Base-by-base conservation (phyloP, 257 asterid genomes). In the Linderniella brevidens region DNA sequence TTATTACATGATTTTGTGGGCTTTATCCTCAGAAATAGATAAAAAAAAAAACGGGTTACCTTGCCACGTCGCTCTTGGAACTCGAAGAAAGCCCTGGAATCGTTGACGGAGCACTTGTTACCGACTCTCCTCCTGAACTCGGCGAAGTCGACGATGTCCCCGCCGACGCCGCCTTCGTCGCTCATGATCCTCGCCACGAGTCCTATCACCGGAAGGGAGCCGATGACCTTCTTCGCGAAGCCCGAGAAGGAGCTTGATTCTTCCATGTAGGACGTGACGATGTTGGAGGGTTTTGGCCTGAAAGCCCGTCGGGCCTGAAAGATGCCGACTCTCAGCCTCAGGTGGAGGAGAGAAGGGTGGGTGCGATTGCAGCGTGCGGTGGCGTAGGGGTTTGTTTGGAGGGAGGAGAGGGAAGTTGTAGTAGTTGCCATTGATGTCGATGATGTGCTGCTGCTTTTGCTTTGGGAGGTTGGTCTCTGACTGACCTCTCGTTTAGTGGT, bases 91-190 rank as follows among this genome's bases (percentile, higher is more conserved):
- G 94, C 94, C 52, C 74, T 67, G 0, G 99, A 85, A 68, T 90
- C 99, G 38, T 68, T 79, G 13, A 77, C 71, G 15, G 99, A 90
- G 19, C 93, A 85, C 13, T 81, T 90, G 38, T 90, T 90, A 38
- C 99, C 96, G 6, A 88, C 86, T 38, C 92, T 67, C 43, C 96
- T 66, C 48, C 96, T 67, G 50, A 85, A 85, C 72, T 90, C 99
- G 0, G 99, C 96, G 36, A 90, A 81, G 61, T 90, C 99, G 48
- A 81, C 62, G 9, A 75, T 59, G 40, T 90, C 99, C 0, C 78
- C 72, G 8, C 96, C 93, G 14, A 90, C 77, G 38, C 99, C 96
- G 12, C 94, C 96, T 59, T 90, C 99, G 40, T 72, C 94, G 53
- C 72, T 85, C 54, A 75, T 1, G 51, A 81, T 85, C 65, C 96